Conservation (phyloP, 495 filamentous ascomycete genomes). For the Penicillium atrosanguineum region DNA sequence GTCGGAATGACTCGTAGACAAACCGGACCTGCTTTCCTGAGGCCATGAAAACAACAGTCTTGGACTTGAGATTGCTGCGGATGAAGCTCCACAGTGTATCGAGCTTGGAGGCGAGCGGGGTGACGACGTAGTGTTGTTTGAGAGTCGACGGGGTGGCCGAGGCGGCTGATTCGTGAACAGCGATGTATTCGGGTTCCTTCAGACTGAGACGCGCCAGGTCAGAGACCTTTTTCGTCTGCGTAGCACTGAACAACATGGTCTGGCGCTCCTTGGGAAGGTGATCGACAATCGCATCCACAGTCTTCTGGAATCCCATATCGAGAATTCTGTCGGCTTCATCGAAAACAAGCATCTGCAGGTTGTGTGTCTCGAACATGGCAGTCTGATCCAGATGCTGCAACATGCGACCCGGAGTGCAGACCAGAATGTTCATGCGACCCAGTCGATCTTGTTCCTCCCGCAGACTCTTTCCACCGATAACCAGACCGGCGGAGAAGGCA, state of each 20-base stretch:
- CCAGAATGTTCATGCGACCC: constrained; percentile 93
- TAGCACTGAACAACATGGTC: constrained; percentile 93
- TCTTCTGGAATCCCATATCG: constrained; percentile 94
- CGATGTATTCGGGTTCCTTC: constrained; percentile 88
- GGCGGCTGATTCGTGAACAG: constrained; percentile 80
- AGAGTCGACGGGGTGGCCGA: constrained; percentile 81
- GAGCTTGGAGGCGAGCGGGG: constrained; percentile 80
- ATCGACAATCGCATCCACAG: constrained; percentile 89
- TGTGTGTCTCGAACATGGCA: constrained; percentile 81
- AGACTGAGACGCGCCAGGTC: constrained; percentile 88
- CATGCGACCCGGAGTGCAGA: constrained; percentile 94
- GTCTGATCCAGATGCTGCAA: constrained; percentile 96
- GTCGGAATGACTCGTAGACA: constrained; percentile 87
- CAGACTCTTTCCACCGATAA: constrained; percentile 92
- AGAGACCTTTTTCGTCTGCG: constrained; percentile 89
- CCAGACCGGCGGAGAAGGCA: constrained; percentile 85
- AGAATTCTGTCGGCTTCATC: constrained; percentile 97
- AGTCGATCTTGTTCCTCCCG: constrained; percentile 85
- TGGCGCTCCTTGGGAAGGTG: constrained; percentile 86
- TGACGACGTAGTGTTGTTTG: constrained; percentile 87
- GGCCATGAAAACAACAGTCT: constrained; percentile 91
- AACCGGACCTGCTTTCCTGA: constrained; percentile 96
- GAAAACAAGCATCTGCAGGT: constrained; percentile 87
- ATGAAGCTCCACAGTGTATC: constrained; percentile 92
- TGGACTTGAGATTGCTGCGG: constrained; percentile 79